Base-by-base conservation (phyloP, 305 asterid genomes). In the Petunia hybrid region DNA sequence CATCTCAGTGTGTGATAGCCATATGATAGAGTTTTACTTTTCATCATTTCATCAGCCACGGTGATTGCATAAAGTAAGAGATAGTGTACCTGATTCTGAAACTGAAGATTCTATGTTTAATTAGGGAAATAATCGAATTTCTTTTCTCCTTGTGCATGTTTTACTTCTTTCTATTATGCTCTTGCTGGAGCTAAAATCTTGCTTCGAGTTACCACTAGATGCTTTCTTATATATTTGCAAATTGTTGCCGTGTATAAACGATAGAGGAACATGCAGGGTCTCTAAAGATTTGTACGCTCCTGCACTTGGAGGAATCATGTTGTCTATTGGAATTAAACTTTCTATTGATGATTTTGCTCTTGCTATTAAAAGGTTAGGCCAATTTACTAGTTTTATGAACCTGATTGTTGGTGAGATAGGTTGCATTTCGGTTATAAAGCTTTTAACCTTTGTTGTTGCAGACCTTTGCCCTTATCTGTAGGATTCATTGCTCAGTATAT, bases 251-350 rank as follows among this genome's bases (percentile, higher is more conserved):
- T 45, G 48, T 85, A 87, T 85, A 81, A 91, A 87, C 85, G 91
- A 89, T 86, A 86, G 90, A 92, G 83, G 87, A 85, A 90, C 85
- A 75, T 94, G 97, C 98, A 96, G 98, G 99, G 99, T 94, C 88
- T 96, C 98, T n/a, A 91, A 92, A 89, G 98, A 93, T 68, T 73
- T 91, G 77, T 96, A 96, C 78, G 97, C 99, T 66, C 99, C 98
- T 59, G 99, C 98, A 76, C 98, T 96, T 62, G 98, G 99, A 85
- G 99, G 98, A 63, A 94, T 94, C 81, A 94, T 96, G 99, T 79
- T 96, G 80, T 96, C 99, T 0, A 94, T 94, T 80, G 99, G 99
- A 48, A 94, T 96, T 86, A 84, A 75, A 80, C 98, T 96, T 12
- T 93, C 99, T 8, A 76, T 94, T 68, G 93, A 92, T 82, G 99